Evolutionary conservation across 2,329 filamentous ascomycete species (phyloP).

Genomic region (Helotiales sp.): DNA sequence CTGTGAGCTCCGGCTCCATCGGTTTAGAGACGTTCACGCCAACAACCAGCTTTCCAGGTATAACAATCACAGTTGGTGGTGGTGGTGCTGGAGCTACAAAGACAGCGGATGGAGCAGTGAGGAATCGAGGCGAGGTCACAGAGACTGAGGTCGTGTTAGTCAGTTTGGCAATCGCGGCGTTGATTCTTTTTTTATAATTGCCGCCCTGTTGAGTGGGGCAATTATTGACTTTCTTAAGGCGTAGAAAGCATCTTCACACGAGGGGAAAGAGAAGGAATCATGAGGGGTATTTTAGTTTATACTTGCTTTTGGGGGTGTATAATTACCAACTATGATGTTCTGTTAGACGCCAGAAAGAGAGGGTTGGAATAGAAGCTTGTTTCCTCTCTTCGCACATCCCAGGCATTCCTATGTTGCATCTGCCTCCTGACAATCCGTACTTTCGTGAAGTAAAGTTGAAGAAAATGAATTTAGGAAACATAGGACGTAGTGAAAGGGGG

Average conservation of each 20-base stretch:
- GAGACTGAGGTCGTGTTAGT: constrained; percentile 11
- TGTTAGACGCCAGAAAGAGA: not conserved
- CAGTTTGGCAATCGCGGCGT: constrained; percentile 19
- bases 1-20: not conserved
- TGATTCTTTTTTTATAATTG: constrained; percentile 31
- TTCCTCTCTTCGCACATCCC: not conserved
- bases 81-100: not conserved
- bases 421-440: too few relatives aligned
- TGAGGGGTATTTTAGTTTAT: not conserved
- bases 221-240: constrained; percentile 26
- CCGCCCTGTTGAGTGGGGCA: constrained; percentile 13
- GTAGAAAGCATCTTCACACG: not conserved
- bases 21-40: not conserved
- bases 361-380: not conserved
- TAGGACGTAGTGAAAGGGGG: too few relatives aligned
- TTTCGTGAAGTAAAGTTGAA: too few relatives aligned
- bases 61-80: constrained; percentile 11
- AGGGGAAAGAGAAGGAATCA: not conserved
- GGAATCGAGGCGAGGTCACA: constrained; percentile 5
- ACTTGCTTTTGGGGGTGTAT: not conserved
- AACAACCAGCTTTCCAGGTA: not conserved
- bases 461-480: too few relatives aligned
- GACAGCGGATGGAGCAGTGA: constrained; percentile 7
- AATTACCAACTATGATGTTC: not conserved
- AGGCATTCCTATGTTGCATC: too few relatives aligned